Conservation (phyloP, 2,329 filamentous ascomycete species). For the Phoma herbarum region DNA sequence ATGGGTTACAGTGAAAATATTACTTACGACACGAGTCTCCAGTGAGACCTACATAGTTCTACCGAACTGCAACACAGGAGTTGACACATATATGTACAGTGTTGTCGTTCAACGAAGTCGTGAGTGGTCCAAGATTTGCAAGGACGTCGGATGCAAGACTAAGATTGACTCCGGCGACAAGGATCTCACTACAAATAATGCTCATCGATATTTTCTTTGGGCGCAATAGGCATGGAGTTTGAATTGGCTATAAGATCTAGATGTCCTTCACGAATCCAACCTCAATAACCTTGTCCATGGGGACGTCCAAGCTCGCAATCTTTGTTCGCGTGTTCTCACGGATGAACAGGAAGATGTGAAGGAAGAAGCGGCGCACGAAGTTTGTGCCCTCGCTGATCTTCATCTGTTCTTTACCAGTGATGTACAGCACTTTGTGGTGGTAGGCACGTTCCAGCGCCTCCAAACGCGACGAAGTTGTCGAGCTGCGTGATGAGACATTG, state of each 20-base stretch:
- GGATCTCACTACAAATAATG: no score
- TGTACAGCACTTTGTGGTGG: slow-evolving; percentile 60
- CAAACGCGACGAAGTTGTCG: slow-evolving; percentile 41
- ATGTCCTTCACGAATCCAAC: slow-evolving; percentile 76
- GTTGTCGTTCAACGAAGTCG: no score
- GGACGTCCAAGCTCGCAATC: slow-evolving; percentile 68
- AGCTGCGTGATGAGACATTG: slow-evolving; percentile 23
- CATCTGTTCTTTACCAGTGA: slow-evolving; percentile 62
- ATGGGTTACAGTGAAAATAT: no score
- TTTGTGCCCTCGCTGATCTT: slow-evolving; percentile 54
- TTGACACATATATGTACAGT: no score
- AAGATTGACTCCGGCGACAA: no score
- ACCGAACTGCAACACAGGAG: no score
- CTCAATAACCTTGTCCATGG: slow-evolving; percentile 69
- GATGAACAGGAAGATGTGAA: slow-evolving; percentile 70
- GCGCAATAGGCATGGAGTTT: background rate
- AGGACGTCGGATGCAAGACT: no score
- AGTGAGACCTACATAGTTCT: no score
- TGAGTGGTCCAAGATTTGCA: no score
- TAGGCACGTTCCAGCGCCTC: slow-evolving; percentile 55
- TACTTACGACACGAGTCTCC: no score
- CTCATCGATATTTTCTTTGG: background rate
- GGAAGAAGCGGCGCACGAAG: slow-evolving; percentile 56
- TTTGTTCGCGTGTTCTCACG: slow-evolving; percentile 72
- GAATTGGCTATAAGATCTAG: slow-evolving; percentile 36